These are phyloP conservation scores for Amanita rimosa DNA, from an alignment of 768 basidiomycete species.

Conservation along the genomic window DNA sequence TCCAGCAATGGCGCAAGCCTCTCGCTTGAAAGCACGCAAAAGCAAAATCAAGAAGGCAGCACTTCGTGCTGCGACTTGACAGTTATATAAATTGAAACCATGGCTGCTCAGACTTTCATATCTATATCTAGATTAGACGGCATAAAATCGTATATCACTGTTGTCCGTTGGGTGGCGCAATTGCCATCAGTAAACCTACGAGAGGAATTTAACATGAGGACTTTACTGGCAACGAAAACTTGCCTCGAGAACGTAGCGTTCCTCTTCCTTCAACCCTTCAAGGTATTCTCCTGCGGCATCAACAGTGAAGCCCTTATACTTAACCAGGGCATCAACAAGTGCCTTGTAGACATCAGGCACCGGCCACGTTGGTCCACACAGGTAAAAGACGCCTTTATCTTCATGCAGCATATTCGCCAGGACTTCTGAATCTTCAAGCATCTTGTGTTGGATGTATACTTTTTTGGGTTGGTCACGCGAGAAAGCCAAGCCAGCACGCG, in stretches of 20 bases:
- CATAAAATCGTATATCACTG: background rate
- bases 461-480: slow-evolving; percentile 89
- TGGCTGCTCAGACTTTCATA: background rate
- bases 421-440: slow-evolving; percentile 77
- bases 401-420: slow-evolving; percentile 68
- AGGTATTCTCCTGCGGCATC: slow-evolving; percentile 69
- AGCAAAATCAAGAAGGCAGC: slow-evolving; percentile 30
- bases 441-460: slow-evolving; percentile 98
- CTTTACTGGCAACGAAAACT: slow-evolving; percentile 5
- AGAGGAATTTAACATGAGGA: background rate
- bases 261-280: slow-evolving; percentile 89
- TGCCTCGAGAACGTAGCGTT: slow-evolving; percentile 96
- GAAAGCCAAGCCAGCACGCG: slow-evolving; percentile 90
- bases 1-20: slow-evolving; percentile 23
- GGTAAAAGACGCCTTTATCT: slow-evolving; percentile 78
- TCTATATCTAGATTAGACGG: background rate
- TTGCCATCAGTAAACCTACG: slow-evolving; percentile 2
- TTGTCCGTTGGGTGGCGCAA: background rate
- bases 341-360: slow-evolving; percentile 97
- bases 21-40: slow-evolving; percentile 26
- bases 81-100: no score
- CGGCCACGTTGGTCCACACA: slow-evolving; percentile 99
- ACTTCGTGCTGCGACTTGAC: slow-evolving; percentile 17
- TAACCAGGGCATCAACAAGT: slow-evolving; percentile 68
- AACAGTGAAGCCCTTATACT: slow-evolving; percentile 53